Evolutionary conservation across 1,139 yeast genomes (phyloP).

Genomic region (Nakaseomyces bracarensis): DNA sequence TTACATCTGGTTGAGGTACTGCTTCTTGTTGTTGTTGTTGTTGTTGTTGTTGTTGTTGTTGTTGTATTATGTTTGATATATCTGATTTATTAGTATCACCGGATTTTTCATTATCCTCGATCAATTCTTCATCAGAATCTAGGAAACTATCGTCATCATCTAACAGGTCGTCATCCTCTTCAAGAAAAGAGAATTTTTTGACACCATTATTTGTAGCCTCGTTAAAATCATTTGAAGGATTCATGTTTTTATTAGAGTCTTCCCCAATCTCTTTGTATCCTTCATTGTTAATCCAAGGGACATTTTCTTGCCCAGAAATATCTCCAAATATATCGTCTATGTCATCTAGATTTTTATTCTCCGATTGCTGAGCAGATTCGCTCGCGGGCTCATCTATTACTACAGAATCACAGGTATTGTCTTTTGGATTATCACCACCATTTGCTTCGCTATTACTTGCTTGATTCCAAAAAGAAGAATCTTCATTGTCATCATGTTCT

Average conservation of each 20-base stretch:
- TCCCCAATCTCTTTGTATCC: not conserved
- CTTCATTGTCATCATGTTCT: not conserved
- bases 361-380: not conserved
- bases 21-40: not conserved
- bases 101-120: not conserved
- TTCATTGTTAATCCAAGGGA: slow-evolving; percentile 4
- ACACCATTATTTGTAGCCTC: not conserved
- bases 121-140: slow-evolving; percentile 20
- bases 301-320: not conserved
- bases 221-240: not conserved
- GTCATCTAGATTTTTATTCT: not conserved
- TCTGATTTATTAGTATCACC: not conserved
- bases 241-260: no score
- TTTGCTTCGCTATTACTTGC: not conserved
- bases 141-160: slow-evolving; percentile 28
- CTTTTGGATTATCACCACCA: not conserved
- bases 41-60: not conserved
- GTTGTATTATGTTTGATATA: not conserved
- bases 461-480: slow-evolving; percentile 1
- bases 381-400: not conserved
- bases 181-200: slow-evolving; percentile 25
- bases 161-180: slow-evolving; percentile 27
- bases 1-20: not conserved
- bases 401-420: not conserved
- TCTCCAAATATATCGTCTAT: slow-evolving; percentile 1